A percentile compares a stretch with the other conserved stretches of the same genome.
Evolutionary conservation across 805 yeast genomes (phyloP).

Genomic region (Henningerozyma blattae): DNA sequence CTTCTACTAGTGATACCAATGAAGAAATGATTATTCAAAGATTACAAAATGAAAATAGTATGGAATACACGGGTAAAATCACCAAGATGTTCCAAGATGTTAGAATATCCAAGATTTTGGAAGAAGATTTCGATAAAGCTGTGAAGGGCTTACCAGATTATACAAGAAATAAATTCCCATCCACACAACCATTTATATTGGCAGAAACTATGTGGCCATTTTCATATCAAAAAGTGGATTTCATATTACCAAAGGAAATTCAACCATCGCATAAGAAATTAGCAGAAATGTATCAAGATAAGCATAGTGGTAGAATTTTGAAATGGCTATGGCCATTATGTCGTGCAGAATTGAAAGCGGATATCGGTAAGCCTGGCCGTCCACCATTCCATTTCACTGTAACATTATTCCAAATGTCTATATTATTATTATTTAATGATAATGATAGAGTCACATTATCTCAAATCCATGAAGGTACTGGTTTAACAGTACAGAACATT

Average conservation of each 20-base stretch:
- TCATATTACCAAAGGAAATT: constrained; percentile 58
- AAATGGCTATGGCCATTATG: constrained; percentile 96
- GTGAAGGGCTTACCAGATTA: constrained; percentile 21
- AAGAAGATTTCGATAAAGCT: constrained; percentile 29
- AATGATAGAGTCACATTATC: constrained; percentile 29
- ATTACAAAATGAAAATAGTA: constrained; percentile 78
- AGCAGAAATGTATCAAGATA: constrained; percentile 52
- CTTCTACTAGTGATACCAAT: constrained; percentile 67
- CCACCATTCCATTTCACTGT: constrained; percentile 74
- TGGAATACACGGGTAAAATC: constrained; percentile 87
- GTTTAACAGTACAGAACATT: constrained; percentile 49
- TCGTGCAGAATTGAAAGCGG: constrained; percentile 83
- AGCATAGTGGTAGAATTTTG: constrained; percentile 78
- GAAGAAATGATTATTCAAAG: constrained; percentile 80
- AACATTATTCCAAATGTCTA: constrained; percentile 78
- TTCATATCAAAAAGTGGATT: constrained; percentile 29
- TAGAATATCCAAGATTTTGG: constrained; percentile 68
- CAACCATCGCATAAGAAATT: constrained; percentile 53
- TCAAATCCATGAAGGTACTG: constrained; percentile 56
- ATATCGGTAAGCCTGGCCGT: constrained; percentile 66
- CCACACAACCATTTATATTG: constrained; percentile 63
- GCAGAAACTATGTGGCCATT: constrained; percentile 89
- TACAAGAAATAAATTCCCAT: constrained; percentile 25
- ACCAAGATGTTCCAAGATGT: constrained; percentile 95
- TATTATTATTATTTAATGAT: constrained; percentile 69